Conservation (phyloP, 805 yeast species). For the Nakazawaea ishiwadae region DNA sequence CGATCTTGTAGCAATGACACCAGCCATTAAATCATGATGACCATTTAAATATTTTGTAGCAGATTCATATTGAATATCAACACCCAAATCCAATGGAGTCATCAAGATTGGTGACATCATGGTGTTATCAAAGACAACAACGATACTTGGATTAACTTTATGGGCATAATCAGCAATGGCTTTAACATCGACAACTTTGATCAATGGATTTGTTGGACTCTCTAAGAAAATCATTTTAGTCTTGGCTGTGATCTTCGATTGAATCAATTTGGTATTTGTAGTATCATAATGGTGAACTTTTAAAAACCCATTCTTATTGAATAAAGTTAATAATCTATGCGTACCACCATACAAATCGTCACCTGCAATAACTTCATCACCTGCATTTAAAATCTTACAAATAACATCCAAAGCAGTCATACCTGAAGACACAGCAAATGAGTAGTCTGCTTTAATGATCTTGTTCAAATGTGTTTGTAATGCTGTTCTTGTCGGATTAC, state of each 20-base stretch:
- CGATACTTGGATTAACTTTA: conserved; percentile 55
- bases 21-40: conserved; percentile 97
- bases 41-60: conserved; percentile 93
- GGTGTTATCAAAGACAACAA: conserved; percentile 88
- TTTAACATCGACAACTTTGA: conserved; percentile 79
- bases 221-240: conserved; percentile 84
- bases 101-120: conserved; percentile 92
- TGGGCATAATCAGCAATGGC: conserved; percentile 66
- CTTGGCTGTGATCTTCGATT: conserved; percentile 44
- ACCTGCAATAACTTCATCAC: conserved; percentile 92
- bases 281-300: conserved; percentile 78
- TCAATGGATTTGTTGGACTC: conserved; percentile 90
- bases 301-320: conserved; percentile 59
- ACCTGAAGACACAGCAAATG: conserved; percentile 83
- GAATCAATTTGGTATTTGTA: conserved; percentile 60
- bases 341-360: conserved; percentile 95
- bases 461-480: conserved; percentile 74
- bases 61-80: conserved; percentile 88
- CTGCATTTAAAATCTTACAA: conserved; percentile 66
- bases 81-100: conserved; percentile 82
- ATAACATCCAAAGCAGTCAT: conserved; percentile 92
- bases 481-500: conserved; percentile 87
- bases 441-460: conserved; percentile 72
- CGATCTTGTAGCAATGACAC: conserved; percentile 70
- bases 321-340: conserved; percentile 73